phyloP scores from a whole-genome alignment of 768 basidiomycete genomes.

The Cystobasidium tubakii region DNA sequence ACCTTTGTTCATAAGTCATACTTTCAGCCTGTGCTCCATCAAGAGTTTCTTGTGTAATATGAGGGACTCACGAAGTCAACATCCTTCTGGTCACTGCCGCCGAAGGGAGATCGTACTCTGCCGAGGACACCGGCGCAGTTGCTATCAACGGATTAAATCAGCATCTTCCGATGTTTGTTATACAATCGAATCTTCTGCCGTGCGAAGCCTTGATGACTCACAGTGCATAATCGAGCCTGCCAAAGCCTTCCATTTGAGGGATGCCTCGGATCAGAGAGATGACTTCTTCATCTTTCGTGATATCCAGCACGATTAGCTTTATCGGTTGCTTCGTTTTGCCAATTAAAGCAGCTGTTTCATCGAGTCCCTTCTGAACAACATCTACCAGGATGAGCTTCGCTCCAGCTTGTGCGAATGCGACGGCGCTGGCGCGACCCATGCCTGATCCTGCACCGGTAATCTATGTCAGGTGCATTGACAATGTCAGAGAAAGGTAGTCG shows the following conservation, averaged over 20 bases:
- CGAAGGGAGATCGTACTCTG: neutral
- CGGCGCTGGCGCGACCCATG: constrained; percentile 7
- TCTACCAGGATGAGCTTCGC: constrained; percentile 11
- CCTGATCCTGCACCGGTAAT: constrained; percentile 15
- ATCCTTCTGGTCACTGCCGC: neutral
- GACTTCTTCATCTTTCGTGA: neutral
- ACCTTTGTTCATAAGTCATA: no score
- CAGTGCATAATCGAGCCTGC: neutral
- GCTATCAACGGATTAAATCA: no score
- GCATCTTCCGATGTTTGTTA: no score
- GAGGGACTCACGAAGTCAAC: neutral
- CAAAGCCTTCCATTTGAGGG: constrained; percentile 7
- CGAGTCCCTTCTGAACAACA: neutral
- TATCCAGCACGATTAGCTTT: neutral
- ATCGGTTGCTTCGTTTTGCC: neutral
- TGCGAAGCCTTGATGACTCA: no score
- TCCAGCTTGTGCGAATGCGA: constrained; percentile 14
- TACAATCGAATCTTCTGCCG: no score
- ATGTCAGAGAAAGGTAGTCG: no score
- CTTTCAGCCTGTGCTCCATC: no score
- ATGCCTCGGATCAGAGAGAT: neutral
- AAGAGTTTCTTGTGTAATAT: no score
- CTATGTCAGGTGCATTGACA: neutral
- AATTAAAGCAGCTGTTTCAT: neutral
- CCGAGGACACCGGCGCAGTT: neutral